A percentile compares a stretch with the other conserved stretches of the same genome.
phyloP scores from a whole-genome alignment of 768 basidiomycete species.

The Lentinula lateritia region DNA sequence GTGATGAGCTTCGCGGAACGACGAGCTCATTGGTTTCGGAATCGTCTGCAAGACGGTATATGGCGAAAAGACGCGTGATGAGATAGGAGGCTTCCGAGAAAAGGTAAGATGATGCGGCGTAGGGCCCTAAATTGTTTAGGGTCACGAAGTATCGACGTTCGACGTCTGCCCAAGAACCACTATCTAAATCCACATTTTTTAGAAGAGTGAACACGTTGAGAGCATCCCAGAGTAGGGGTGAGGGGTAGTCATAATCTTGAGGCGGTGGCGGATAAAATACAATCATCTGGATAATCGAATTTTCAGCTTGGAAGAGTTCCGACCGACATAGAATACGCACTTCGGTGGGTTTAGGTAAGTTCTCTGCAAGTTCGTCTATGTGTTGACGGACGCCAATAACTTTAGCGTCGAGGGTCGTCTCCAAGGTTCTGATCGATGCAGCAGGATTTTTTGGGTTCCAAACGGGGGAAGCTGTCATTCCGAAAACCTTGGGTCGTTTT shows the following conservation, averaged over 20 bases:
- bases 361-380: slow-evolving; percentile 52
- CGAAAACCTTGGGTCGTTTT: slow-evolving; percentile 78
- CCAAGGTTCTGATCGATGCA: slow-evolving; percentile 56
- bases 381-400: slow-evolving; percentile 73
- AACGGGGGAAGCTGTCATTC: slow-evolving; percentile 89
- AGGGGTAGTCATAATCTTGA: slow-evolving; percentile 48
- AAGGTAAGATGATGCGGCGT: slow-evolving; percentile 69
- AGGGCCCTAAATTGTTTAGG: slow-evolving; percentile 61
- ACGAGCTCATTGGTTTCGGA: not conserved
- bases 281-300: slow-evolving; percentile 39
- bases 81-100: slow-evolving; percentile 54
- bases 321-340: slow-evolving; percentile 26
- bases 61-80: slow-evolving; percentile 31
- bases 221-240: slow-evolving; percentile 48
- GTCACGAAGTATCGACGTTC: slow-evolving; percentile 59
- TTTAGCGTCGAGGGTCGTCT: slow-evolving; percentile 67
- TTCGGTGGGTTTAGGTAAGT: slow-evolving; percentile 65
- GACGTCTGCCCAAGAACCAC: slow-evolving; percentile 56
- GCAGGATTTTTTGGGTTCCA: slow-evolving; percentile 72
- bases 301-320: not conserved
- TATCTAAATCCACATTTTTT: slow-evolving; percentile 21
- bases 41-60: slow-evolving; percentile 6
- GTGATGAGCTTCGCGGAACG: not conserved
- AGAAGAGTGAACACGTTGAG: slow-evolving; percentile 32
- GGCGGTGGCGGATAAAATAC: slow-evolving; percentile 52